Percentiles rank a stretch among this genome's conserved stretches.
Conservation (phyloP, 2,329 filamentous ascomycete genomes). For the Cryphonectria japonica region DNA sequence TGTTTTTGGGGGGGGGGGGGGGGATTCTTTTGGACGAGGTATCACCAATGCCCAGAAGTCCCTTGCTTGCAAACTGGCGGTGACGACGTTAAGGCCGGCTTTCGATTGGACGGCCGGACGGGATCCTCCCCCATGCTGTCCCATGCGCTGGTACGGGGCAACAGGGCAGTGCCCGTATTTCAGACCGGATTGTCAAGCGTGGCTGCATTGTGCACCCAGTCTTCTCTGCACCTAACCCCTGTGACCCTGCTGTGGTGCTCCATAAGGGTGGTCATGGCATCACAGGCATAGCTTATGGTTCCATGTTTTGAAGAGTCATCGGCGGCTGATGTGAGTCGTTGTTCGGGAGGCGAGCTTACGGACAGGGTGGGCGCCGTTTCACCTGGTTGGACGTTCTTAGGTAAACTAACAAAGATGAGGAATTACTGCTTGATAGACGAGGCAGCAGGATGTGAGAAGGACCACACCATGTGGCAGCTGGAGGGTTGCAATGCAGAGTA, state of each 20-base stretch:
- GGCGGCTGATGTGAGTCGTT: constrained; percentile 18
- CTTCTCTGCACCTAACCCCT: background rate
- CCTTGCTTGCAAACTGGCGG: constrained; percentile 23
- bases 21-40: background rate
- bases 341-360: constrained; percentile 19
- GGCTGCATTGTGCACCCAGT: background rate
- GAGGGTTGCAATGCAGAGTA: constrained; percentile 10
- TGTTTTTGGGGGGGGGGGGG: background rate
- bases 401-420: constrained; percentile 1
- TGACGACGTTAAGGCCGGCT: constrained; percentile 12
- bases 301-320: constrained; percentile 18
- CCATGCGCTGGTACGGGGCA: constrained; percentile 2
- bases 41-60: background rate
- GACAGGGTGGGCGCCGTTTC: constrained; percentile 12
- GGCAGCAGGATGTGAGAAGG: background rate
- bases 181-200: background rate
- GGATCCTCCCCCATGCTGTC: constrained; percentile 11
- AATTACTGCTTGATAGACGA: constrained; percentile 5
- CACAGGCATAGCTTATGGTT: background rate
- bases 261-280: background rate
- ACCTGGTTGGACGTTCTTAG: constrained; percentile 17
- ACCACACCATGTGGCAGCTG: background rate
- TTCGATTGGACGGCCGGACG: constrained; percentile 18
- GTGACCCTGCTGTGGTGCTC: constrained; percentile 2
- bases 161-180: background rate